These are phyloP conservation scores for Neonectria magnoliae DNA, from an alignment of 2,329 filamentous ascomycete genomes.

Conservation along the genomic window DNA sequence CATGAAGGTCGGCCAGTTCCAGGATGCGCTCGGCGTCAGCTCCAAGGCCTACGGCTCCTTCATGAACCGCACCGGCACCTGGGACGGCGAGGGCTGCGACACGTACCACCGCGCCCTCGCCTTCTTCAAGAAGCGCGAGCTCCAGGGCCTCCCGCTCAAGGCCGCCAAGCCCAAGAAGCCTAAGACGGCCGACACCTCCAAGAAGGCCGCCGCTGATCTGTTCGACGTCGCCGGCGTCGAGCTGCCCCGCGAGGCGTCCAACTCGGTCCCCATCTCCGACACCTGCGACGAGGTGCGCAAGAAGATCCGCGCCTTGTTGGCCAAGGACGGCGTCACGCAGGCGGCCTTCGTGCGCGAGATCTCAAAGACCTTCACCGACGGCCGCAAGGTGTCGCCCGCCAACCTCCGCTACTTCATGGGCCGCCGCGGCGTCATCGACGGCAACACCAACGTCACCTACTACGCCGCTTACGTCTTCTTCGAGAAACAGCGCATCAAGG, in stretches of 20 bases:
- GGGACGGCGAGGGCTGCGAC: slow-evolving; percentile 48
- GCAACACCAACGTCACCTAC: slow-evolving; percentile 60
- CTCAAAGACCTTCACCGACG: slow-evolving; percentile 51
- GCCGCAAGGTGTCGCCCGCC: slow-evolving; percentile 52
- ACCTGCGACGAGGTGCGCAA: slow-evolving; percentile 66
- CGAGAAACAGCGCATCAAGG: slow-evolving; percentile 64
- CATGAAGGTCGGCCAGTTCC: slow-evolving; percentile 55
- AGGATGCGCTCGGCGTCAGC: slow-evolving; percentile 53
- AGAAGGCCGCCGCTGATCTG: slow-evolving; percentile 40
- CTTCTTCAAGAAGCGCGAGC: slow-evolving; percentile 63
- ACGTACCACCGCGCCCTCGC: slow-evolving; percentile 49
- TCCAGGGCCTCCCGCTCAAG: slow-evolving; percentile 55
- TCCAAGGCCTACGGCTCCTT: slow-evolving; percentile 54
- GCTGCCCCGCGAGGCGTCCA: slow-evolving; percentile 58
- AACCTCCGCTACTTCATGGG: slow-evolving; percentile 60
- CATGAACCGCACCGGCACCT: slow-evolving; percentile 57
- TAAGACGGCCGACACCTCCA: slow-evolving; percentile 35
- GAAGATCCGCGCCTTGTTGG: slow-evolving; percentile 64
- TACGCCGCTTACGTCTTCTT: slow-evolving; percentile 68
- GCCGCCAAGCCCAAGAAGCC: slow-evolving; percentile 46
- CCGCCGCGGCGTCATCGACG: slow-evolving; percentile 58
- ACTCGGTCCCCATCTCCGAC: slow-evolving; percentile 61
- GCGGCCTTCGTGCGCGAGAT: slow-evolving; percentile 62
- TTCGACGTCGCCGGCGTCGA: slow-evolving; percentile 55
- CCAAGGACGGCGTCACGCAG: slow-evolving; percentile 57